Evolutionary conservation across 2,329 filamentous ascomycete species (phyloP).

Genomic region (Lasiodiplodia hormozganensis): DNA sequence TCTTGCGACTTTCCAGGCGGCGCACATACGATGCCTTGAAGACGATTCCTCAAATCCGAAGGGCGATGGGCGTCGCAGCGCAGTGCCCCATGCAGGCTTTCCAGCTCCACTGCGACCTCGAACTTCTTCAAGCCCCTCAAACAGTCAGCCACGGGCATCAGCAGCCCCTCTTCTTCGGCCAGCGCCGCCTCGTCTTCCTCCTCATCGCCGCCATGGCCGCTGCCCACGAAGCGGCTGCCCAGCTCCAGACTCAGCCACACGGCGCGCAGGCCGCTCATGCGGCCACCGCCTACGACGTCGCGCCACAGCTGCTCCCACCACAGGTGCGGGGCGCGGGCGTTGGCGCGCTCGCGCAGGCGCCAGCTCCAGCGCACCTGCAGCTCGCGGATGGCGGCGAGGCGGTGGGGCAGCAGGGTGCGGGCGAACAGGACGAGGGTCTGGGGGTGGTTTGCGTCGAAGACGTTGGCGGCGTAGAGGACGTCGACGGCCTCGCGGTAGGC

Average conservation of each 20-base stretch:
- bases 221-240: background rate
- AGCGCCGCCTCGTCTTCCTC: too few species aligned
- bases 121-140: background rate
- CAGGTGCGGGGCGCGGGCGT: background rate
- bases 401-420: background rate
- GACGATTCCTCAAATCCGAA: background rate
- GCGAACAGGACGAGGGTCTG: slow-evolving; percentile 9
- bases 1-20: background rate
- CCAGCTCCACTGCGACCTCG: background rate
- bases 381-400: background rate
- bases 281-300: background rate
- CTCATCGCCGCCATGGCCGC: background rate
- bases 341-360: background rate
- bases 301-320: background rate
- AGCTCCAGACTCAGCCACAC: background rate
- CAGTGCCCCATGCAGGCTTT: background rate
- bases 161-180: background rate
- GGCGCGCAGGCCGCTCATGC: background rate
- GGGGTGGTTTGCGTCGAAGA: slow-evolving; percentile 14
- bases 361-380: slow-evolving; percentile 3
- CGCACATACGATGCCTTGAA: background rate
- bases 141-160: background rate
- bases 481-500: slow-evolving; percentile 1
- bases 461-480: background rate
- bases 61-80: background rate